Conservation (phyloP, 352 stramenopile species). For the Phytophthora cactorum region DNA sequence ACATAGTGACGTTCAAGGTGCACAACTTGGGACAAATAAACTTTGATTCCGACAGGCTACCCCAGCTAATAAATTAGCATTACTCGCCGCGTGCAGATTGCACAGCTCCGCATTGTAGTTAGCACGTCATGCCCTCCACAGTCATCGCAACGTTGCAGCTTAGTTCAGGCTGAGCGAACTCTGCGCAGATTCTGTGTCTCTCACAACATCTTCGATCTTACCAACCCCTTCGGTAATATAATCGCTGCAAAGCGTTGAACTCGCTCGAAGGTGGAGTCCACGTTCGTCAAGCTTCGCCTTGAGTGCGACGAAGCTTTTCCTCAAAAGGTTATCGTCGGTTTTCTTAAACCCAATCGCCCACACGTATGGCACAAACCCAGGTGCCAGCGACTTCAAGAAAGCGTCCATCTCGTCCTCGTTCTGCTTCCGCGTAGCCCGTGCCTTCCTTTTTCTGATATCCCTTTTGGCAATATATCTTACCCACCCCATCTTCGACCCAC, state of each 20-base stretch:
- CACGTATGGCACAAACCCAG: conserved; percentile 14
- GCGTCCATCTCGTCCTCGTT: conserved; percentile 10
- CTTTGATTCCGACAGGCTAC: no score
- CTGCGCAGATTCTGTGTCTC: background rate
- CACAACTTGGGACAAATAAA: no score
- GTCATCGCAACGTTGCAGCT: background rate
- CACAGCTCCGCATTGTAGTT: no score
- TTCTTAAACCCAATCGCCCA: background rate
- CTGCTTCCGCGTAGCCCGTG: background rate
- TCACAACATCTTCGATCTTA: background rate
- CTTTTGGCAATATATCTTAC: conserved; percentile 16
- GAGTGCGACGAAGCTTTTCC: background rate
- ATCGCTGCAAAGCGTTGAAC: background rate
- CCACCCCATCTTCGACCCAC: conserved; percentile 27
- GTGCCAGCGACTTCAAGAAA: conserved; percentile 15
- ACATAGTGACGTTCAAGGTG: no score
- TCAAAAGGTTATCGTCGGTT: background rate
- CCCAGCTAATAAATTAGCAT: no score
- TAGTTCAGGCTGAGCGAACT: background rate
- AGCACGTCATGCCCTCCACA: background rate
- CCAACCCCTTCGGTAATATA: background rate
- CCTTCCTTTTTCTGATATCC: conserved; percentile 11
- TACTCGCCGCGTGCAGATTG: no score
- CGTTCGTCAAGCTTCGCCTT: background rate
- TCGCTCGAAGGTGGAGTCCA: background rate